phyloP scores from a whole-genome alignment of 257 asterid species.

The Ilex aquifolium region DNA sequence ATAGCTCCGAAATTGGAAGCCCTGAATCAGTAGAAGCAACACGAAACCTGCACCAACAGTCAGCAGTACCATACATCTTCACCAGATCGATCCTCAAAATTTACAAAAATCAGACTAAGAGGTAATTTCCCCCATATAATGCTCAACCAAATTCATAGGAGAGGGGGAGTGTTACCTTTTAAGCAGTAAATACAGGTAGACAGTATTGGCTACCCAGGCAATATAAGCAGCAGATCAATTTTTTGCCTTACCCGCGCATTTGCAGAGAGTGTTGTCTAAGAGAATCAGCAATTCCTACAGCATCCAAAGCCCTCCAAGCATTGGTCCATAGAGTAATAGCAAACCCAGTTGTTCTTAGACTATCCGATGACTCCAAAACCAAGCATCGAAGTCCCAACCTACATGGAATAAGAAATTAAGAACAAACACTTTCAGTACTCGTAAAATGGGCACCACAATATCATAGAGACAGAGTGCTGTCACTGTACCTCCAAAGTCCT shows the following conservation, averaged over 20 bases:
- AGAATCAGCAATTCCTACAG: conserved; percentile 50
- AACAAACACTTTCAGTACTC: too few relatives aligned
- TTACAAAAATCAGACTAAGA: neutral
- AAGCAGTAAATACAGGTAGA: neutral
- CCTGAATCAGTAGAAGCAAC: conserved; percentile 35
- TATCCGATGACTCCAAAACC: conserved; percentile 75
- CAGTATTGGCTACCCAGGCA: too few relatives aligned
- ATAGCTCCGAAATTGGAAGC: conserved; percentile 14
- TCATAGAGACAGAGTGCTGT: too few relatives aligned
- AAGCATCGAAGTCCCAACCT: conserved; percentile 63
- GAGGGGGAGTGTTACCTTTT: neutral
- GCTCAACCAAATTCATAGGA: neutral
- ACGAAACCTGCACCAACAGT: conserved; percentile 26
- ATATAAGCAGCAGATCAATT: conserved; percentile 4
- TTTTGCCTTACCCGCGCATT: conserved; percentile 34
- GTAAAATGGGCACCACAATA: too few relatives aligned
- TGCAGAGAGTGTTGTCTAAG: conserved; percentile 40
- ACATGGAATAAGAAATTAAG: neutral
- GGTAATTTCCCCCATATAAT: neutral
- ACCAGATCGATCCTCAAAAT: neutral
- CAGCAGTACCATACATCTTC: neutral
- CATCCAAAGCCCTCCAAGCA: conserved; percentile 85
- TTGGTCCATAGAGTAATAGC: conserved; percentile 63
- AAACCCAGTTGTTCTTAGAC: conserved; percentile 59
- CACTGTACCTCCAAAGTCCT: conserved; percentile 60